These are phyloP conservation scores for Macrophomina phaseolina DNA, from an alignment of 2,329 filamentous ascomycete species.

Conservation along the genomic window DNA sequence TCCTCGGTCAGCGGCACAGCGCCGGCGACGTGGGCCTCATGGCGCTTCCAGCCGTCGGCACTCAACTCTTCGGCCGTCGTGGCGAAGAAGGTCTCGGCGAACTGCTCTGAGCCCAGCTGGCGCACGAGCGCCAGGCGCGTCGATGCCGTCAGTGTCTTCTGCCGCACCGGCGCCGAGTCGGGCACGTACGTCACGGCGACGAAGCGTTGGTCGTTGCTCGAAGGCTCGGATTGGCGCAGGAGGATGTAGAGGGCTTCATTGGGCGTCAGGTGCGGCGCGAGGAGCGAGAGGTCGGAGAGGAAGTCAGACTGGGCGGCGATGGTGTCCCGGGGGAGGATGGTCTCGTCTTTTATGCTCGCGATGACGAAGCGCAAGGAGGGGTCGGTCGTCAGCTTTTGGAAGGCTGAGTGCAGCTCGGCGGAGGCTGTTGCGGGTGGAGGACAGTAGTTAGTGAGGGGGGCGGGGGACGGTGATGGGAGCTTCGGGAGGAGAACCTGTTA, in stretches of 20 bases:
- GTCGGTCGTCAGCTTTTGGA: constrained; percentile 70
- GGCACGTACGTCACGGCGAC: constrained; percentile 80
- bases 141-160: constrained; percentile 85
- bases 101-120: constrained; percentile 79
- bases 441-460: constrained; percentile 30
- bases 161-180: constrained; percentile 76
- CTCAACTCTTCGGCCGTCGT: constrained; percentile 74
- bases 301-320: constrained; percentile 64
- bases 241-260: constrained; percentile 76
- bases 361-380: constrained; percentile 71
- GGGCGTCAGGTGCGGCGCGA: constrained; percentile 68
- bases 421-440: constrained; percentile 63
- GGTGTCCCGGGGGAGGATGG: constrained; percentile 66
- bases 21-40: constrained; percentile 68
- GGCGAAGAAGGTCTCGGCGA: constrained; percentile 76
- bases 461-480: constrained; percentile 22
- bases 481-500: constrained; percentile 62
- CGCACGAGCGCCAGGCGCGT: constrained; percentile 77
- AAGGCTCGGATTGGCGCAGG: constrained; percentile 63
- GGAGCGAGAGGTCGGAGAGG: constrained; percentile 65
- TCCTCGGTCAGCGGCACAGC: constrained; percentile 78
- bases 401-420: constrained; percentile 75
- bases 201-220: constrained; percentile 43
- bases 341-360: constrained; percentile 71
- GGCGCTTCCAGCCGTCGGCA: constrained; percentile 70